Conservation (phyloP, 176 grass and related monocot genomes). For the Phragmites australis region DNA sequence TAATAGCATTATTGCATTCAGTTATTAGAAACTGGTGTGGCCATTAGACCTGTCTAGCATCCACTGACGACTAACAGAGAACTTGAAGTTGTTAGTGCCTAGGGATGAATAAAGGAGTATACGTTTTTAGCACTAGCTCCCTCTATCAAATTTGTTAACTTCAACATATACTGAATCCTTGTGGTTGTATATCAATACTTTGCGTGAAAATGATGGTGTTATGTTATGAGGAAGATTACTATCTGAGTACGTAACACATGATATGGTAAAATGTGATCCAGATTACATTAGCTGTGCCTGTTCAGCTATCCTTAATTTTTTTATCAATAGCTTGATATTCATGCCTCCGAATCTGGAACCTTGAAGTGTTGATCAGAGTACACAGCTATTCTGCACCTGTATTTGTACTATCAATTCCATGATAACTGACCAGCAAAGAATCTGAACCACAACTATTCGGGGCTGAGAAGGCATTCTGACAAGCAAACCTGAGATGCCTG, state of each 20-base stretch:
- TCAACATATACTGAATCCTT: neutral
- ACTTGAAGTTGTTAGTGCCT: neutral
- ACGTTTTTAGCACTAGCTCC: neutral
- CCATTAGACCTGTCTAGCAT: neutral
- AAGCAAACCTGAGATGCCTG: neutral
- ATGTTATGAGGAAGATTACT: neutral
- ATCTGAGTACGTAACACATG: neutral
- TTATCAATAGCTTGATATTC: conserved; percentile 24
- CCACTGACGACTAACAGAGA: neutral
- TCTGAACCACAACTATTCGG: neutral
- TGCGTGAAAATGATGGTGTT: neutral
- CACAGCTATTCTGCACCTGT: neutral
- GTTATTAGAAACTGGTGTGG: neutral
- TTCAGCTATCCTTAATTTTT: conserved; percentile 4
- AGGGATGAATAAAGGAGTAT: neutral
- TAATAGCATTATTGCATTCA: neutral
- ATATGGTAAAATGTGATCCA: neutral
- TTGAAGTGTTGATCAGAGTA: neutral
- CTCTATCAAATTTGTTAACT: neutral
- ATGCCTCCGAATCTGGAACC: conserved; percentile 1
- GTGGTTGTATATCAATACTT: neutral
- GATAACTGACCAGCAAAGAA: neutral
- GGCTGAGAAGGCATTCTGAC: conserved; percentile 11
- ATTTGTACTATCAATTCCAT: neutral
- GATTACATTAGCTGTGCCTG: neutral